A percentile compares a stretch with the other conserved stretches of the same genome.
phyloP scores from a whole-genome alignment of 352 stramenopile genomes.

The Globisporangium spinosum region DNA sequence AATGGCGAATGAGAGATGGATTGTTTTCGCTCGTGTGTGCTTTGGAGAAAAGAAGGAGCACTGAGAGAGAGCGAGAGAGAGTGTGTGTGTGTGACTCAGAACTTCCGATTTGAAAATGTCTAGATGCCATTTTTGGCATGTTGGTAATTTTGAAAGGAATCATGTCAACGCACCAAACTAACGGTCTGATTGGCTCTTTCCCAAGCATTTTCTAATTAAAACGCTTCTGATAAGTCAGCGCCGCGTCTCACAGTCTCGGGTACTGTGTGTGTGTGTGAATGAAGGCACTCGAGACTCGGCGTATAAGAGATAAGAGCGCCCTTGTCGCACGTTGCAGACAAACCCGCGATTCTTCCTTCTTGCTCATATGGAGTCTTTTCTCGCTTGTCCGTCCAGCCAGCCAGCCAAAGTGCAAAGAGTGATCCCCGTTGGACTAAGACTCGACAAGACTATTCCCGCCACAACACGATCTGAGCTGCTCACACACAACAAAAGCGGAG shows the following conservation, averaged over 20 bases:
- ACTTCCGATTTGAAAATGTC: background rate
- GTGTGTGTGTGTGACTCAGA: background rate
- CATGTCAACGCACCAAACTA: background rate
- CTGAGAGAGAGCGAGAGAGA: too few species aligned
- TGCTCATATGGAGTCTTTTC: background rate
- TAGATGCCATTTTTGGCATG: background rate
- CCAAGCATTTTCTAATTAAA: background rate
- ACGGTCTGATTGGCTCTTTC: constrained; percentile 1
- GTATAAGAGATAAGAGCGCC: background rate
- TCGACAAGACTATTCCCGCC: background rate
- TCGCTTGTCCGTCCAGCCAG: background rate
- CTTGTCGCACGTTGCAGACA: constrained; percentile 1
- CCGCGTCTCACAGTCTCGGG: background rate
- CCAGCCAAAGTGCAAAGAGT: background rate
- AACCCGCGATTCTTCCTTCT: background rate
- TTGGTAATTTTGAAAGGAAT: background rate
- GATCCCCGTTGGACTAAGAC: constrained; percentile 4
- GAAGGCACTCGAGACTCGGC: background rate
- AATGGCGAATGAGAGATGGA: background rate
- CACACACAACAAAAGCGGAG: background rate
- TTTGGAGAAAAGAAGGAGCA: background rate
- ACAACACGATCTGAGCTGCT: background rate
- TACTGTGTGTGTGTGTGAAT: background rate
- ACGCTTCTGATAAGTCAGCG: background rate
- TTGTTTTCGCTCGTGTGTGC: background rate